Evolutionary conservation across 441 rosid genomes (phyloP).

Genomic region (Eruca vesicaria): DNA sequence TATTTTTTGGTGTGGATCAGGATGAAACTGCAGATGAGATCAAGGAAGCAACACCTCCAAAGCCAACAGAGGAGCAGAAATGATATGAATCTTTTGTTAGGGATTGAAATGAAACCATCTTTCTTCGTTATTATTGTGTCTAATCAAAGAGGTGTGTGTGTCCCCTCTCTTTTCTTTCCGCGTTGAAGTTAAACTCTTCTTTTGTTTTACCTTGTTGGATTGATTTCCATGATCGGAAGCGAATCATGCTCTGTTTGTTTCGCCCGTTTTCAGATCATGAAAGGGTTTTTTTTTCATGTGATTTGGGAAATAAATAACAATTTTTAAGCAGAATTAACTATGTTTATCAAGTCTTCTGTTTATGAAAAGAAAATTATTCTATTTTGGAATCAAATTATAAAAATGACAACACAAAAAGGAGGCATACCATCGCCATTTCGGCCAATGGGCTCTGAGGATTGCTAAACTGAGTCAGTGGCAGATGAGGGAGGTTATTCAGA

Average conservation of each 20-base stretch:
- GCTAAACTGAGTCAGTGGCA: not conserved
- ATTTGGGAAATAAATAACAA: not conserved
- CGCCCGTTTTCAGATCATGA: not conserved
- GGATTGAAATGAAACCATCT: slow-evolving; percentile 15
- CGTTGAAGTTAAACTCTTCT: not conserved
- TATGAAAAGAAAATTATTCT: too few relatives aligned
- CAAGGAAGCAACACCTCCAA: slow-evolving; percentile 52
- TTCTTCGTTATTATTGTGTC: not conserved
- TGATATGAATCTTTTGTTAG: slow-evolving; percentile 34
- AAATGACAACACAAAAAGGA: too few relatives aligned
- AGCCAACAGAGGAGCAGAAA: slow-evolving; percentile 42
- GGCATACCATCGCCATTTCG: not conserved
- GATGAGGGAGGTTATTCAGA: not conserved
- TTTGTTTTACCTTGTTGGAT: not conserved
- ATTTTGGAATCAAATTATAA: not conserved
- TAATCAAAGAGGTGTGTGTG: not conserved
- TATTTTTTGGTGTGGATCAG: slow-evolving; percentile 21
- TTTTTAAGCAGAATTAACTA: not conserved
- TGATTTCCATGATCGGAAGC: not conserved
- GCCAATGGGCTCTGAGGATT: not conserved
- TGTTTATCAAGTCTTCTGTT: not conserved
- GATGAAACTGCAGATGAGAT: slow-evolving; percentile 60
- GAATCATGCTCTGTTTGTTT: not conserved
- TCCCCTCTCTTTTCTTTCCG: not conserved
- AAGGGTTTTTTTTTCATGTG: slow-evolving; percentile 1